Conservation (phyloP, 768 basidiomycete genomes). For the Collybiopsis confluens region DNA sequence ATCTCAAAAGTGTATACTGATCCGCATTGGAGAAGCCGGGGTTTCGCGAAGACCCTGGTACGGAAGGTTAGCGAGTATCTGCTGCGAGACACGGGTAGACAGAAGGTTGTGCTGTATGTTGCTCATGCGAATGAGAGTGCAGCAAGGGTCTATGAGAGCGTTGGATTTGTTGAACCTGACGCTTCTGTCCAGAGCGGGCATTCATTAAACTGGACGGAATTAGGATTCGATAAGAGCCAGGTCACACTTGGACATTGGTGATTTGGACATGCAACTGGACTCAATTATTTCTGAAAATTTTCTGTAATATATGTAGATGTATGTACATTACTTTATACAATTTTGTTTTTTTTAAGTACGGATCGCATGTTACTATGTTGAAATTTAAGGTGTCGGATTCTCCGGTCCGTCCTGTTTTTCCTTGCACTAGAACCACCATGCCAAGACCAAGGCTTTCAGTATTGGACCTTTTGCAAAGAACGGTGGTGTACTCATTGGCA, state of each 20-base stretch:
- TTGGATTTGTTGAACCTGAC: constrained; percentile 62
- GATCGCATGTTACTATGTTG: no score
- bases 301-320: no score
- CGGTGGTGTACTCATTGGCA: constrained; percentile 48
- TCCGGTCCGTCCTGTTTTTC: neutral
- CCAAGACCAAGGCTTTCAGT: constrained; percentile 21
- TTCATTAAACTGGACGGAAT: constrained; percentile 47
- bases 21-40: constrained; percentile 42
- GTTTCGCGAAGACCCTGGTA: constrained; percentile 61
- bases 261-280: constrained; percentile 10
- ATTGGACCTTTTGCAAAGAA: constrained; percentile 49
- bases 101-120: constrained; percentile 59
- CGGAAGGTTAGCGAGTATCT: constrained; percentile 53
- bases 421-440: constrained; percentile 19
- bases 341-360: no score
- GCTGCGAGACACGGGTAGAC: constrained; percentile 18
- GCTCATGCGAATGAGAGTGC: constrained; percentile 52
- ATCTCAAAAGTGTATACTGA: constrained; percentile 74
- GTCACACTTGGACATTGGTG: constrained; percentile 69
- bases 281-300: no score
- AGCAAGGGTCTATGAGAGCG: constrained; percentile 51
- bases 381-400: neutral
- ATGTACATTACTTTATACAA: no score
- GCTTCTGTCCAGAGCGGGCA: constrained; percentile 35
- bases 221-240: constrained; percentile 49